Evolutionary conservation across 2,329 filamentous ascomycete species (phyloP), one percentile per base, ranked within the genome.

Genomic region (Curvularia lunata): DNA sequence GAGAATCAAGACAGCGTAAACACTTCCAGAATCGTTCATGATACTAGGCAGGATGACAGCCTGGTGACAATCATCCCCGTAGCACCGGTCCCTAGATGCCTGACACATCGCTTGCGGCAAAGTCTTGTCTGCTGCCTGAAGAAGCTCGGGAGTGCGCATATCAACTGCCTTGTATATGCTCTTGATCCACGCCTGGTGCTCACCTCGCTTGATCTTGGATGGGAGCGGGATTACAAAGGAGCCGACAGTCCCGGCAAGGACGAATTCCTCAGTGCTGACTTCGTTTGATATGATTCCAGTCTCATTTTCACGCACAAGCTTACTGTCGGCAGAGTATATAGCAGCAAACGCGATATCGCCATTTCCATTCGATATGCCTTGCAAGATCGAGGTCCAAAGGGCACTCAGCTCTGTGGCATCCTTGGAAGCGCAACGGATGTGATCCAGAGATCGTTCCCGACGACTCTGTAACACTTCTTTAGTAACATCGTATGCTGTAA

Each of bases 41-140:
- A 50, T 30, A 19, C 52, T 54, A 0, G 52, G 52, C n/a, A 54
- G 19, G 2, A 49, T 28, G 1, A 54, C 45, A 5, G 52, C 52
- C 28, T 54, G 45, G 13, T 42, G 46, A 23, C 45, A 49, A 8
- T 28, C n/a, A n/a, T 54, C 52, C 3, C 52, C 52, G 32, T 54
- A 54, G 27, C 52, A 54, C 28, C 52, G 45, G 5, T 13, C 48
- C 27, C 37, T 42, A 21, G 52, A 54, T 10, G 52, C 52, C 2
- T 37, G 21, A 5, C 37, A 37, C 52, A 54, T 54, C 16, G 37
- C 52, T 47, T 18, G 8, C 13, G 52, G 52, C 9, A 49, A 34
- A 3, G 50, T 46, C 13, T 42, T 30, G 41, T 52, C 30, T 27
- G 42, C 12, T 16, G 46, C 37, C 12, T 49, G 28, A 7, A 54